Conservation (phyloP, 768 basidiomycete species). For the Mycena vulgaris region DNA sequence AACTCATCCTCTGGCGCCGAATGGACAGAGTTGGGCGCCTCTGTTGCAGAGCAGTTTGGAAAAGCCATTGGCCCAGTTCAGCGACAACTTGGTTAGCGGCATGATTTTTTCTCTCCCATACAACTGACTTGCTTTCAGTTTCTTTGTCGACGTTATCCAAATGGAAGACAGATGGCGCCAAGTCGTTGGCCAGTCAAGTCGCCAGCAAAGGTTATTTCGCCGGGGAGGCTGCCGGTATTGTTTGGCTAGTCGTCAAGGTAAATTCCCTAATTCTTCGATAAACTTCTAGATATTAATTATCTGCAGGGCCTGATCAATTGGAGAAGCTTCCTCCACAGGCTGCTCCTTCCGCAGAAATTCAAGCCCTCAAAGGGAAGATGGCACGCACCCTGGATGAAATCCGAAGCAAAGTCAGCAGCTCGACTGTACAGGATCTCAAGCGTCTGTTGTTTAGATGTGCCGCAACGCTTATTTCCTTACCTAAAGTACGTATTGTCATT, state of each 20-base stretch:
- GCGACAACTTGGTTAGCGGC: slow-evolving; percentile 76
- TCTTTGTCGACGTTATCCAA: slow-evolving; percentile 68
- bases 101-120: not conserved
- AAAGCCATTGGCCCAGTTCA: slow-evolving; percentile 85
- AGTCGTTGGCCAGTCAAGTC: slow-evolving; percentile 86
- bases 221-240: slow-evolving; percentile 89
- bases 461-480: slow-evolving; percentile 80
- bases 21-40: slow-evolving; percentile 91
- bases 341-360: slow-evolving; percentile 74
- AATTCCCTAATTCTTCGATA: slow-evolving; percentile 36
- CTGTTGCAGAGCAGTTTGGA: slow-evolving; percentile 89
- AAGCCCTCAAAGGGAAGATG: slow-evolving; percentile 78
- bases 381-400: slow-evolving; percentile 77
- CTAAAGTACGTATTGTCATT: slow-evolving; percentile 65
- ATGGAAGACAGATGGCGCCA: slow-evolving; percentile 87
- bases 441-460: slow-evolving; percentile 91
- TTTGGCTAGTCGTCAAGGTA: slow-evolving; percentile 77
- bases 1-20: slow-evolving; percentile 80
- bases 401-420: slow-evolving; percentile 75
- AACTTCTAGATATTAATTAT: slow-evolving; percentile 9
- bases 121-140: slow-evolving; percentile 51
- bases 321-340: slow-evolving; percentile 74
- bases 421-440: slow-evolving; percentile 88
- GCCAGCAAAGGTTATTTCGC: slow-evolving; percentile 92
- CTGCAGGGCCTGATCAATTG: slow-evolving; percentile 68